Evolutionary conservation across 164 flowering plant species (phyloP), one percentile per base, ranked within the genome.

Genomic region (Liriodendron chinense): DNA sequence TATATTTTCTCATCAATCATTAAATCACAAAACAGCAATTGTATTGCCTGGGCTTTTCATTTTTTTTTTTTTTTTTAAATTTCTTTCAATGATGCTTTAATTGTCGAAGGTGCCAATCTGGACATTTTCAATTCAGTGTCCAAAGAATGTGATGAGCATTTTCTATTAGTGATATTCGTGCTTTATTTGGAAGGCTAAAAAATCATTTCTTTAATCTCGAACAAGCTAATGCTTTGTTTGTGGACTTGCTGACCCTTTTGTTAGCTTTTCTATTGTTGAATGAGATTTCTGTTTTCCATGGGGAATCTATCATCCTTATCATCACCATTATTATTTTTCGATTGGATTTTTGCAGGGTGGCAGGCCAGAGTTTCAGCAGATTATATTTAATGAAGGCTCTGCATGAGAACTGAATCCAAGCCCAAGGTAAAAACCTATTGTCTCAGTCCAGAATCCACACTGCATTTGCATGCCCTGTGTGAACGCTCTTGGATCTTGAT

Each of bases 301-400:
- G 66, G 21, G 21, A 9, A 24, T 26, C 43, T 8, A 26, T 66
- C 43, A 8, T 66, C 23, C 34, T 66, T 24, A 66, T 14, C 6
- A 53, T 47, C 9, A 67, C 47, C 12, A 28, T 20, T 69, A 47
- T 69, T 34, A 34, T 34, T 34, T 47, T 69, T 69, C n/a, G 63
- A 57, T 67, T 70, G 65, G 47, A 76, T 26, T 72, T 72, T 71
- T 86, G 80, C 94, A 94, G 97, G 79, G 92, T 90, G 80, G 89
- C 90, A 3, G 98, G 97, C 13, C 98, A 92, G 87, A 91, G 88
- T 86, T 92, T 96, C 86, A 88, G 87, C 84, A 86, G 89, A 84
- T 74, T 96, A 47, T 89, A 91, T 81, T 81, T 96, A 82, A 87
- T 81, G 87, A 91, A 94, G 83, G 94, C 97, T 22, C 84, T 96